Evolutionary conservation across 495 filamentous ascomycete species (phyloP).

Genomic region (Tuber indicum): DNA sequence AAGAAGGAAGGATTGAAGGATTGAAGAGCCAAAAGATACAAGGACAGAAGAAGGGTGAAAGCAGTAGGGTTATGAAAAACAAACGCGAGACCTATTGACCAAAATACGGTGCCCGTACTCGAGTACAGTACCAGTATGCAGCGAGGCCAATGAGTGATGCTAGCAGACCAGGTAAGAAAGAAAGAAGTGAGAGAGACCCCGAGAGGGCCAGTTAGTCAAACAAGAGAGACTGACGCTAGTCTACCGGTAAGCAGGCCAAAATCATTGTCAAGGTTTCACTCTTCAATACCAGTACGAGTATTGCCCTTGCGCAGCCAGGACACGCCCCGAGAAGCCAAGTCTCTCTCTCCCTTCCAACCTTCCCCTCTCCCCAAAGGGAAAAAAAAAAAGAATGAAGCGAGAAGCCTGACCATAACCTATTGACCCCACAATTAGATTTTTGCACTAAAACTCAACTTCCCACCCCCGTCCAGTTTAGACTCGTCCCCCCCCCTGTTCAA

Average conservation of each 20-base stretch:
- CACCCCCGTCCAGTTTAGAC: background rate
- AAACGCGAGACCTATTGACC: background rate
- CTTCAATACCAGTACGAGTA: no score
- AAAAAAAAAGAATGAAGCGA: background rate
- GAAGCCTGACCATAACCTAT: background rate
- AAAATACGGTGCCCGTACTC: background rate
- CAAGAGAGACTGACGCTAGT: background rate
- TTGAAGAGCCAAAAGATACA: background rate
- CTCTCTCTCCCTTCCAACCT: background rate
- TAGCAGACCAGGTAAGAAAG: background rate
- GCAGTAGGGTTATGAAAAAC: background rate
- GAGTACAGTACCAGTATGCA: background rate
- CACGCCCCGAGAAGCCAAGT: background rate
- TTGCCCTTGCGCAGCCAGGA: background rate
- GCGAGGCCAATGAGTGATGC: background rate
- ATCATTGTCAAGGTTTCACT: background rate
- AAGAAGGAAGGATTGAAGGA: slow-evolving; percentile 1
- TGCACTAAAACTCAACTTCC: background rate
- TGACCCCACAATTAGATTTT: background rate
- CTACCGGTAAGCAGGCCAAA: background rate
- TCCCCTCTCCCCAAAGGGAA: background rate
- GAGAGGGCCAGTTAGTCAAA: background rate
- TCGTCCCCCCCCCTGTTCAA: background rate
- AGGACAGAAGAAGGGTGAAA: background rate
- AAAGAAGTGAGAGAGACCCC: background rate